Percentiles rank a stretch among this genome's conserved stretches.
Conservation (phyloP, 257 asterid genomes). For the Penstemon newberryi region DNA sequence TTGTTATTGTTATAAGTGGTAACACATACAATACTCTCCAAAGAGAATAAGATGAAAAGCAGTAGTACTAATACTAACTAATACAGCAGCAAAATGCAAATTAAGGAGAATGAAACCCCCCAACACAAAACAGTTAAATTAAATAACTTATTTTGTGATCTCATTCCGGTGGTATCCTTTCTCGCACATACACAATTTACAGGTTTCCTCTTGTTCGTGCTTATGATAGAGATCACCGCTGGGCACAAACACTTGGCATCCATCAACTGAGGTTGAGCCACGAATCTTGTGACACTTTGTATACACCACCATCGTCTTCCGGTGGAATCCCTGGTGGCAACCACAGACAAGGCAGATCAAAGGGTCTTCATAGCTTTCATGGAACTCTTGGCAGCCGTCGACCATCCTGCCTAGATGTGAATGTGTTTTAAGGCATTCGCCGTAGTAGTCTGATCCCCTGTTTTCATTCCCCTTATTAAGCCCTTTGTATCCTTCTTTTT, state of each 20-base stretch:
- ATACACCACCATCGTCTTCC: not conserved
- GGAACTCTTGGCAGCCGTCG: conserved; percentile 14
- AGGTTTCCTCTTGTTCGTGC: not conserved
- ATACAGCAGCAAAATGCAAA: no score
- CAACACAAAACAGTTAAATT: no score
- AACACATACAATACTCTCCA: no score
- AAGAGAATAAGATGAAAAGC: no score
- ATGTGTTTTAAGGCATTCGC: conserved; percentile 6
- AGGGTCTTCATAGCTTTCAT: not conserved
- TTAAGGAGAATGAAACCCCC: no score
- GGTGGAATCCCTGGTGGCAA: conserved; percentile 18
- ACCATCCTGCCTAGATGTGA: not conserved
- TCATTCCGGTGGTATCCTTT: conserved; percentile 25
- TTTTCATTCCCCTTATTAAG: no score
- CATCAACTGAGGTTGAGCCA: not conserved
- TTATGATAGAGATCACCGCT: not conserved
- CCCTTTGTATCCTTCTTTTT: no score
- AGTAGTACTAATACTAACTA: no score
- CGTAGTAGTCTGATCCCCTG: not conserved
- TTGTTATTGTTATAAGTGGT: no score
- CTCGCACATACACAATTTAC: conserved; percentile 6
- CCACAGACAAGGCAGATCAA: not conserved
- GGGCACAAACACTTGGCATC: not conserved
- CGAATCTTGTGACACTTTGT: conserved; percentile 24
- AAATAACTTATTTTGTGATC: not conserved